A percentile compares a stretch with the other conserved stretches of the same genome.
These are phyloP conservation scores for Eragrostis tef DNA, from an alignment of 202 grass and related monocot genomes.

Conservation along the genomic window DNA sequence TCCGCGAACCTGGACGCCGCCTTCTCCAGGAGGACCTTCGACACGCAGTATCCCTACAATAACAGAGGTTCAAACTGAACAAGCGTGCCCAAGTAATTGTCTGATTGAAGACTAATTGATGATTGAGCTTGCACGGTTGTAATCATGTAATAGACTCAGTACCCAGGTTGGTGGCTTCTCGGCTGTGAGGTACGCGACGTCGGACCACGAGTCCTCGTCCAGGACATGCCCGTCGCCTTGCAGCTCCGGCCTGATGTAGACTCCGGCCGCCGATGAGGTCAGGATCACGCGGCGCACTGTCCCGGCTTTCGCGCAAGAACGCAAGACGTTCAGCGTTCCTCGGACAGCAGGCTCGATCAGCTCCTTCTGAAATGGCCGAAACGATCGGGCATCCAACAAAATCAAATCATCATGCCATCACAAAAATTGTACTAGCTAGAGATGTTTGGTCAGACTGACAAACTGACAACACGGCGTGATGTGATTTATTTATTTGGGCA, in stretches of 20 bases:
- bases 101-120: neutral
- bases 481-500: neutral
- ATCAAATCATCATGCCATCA: no score
- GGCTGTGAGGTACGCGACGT: conserved; percentile 52
- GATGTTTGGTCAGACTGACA: neutral
- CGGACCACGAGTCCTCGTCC: conserved; percentile 70
- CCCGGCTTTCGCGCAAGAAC: conserved; percentile 54
- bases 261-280: conserved; percentile 54
- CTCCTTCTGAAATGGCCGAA: conserved; percentile 46
- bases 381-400: neutral
- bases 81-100: neutral
- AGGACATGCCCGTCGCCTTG: conserved; percentile 60
- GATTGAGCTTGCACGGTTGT: neutral
- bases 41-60: conserved; percentile 59
- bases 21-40: conserved; percentile 62
- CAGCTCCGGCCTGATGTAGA: conserved; percentile 43
- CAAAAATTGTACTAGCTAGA: no score
- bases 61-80: neutral
- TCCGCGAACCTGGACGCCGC: conserved; percentile 53
- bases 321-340: conserved; percentile 57
- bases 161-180: conserved; percentile 66
- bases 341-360: conserved; percentile 51
- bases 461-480: neutral
- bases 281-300: conserved; percentile 56
- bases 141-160: neutral